phyloP scores from a whole-genome alignment of 345 rosid species.

The Physaria fendleri region DNA sequence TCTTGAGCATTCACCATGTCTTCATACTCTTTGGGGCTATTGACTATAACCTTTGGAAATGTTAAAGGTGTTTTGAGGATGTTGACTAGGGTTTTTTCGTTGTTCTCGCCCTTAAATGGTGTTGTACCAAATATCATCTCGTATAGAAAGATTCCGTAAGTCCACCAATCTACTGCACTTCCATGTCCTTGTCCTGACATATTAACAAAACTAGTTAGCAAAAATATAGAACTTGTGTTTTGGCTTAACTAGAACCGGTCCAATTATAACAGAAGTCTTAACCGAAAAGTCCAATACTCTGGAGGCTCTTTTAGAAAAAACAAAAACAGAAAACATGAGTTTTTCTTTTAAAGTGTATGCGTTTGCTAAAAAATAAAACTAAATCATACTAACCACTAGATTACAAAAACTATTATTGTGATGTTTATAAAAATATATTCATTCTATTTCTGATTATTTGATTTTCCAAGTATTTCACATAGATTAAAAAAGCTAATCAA shows the following conservation, averaged over 20 bases:
- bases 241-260: not conserved
- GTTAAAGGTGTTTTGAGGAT: constrained; percentile 69
- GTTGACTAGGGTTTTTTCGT: constrained; percentile 74
- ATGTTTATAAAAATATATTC: too few species aligned
- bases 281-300: too few species aligned
- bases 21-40: constrained; percentile 47
- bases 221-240: not conserved
- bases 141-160: constrained; percentile 73
- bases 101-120: constrained; percentile 90
- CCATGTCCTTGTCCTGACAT: constrained; percentile 83
- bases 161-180: constrained; percentile 98
- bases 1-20: constrained; percentile 66
- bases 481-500: too few species aligned
- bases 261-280: too few species aligned
- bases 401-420: too few species aligned
- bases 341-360: too few species aligned
- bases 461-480: too few species aligned
- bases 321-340: too few species aligned
- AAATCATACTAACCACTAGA: too few species aligned
- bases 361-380: too few species aligned
- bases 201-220: not conserved
- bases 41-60: constrained; percentile 59
- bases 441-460: too few species aligned
- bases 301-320: too few species aligned
- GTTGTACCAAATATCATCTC: constrained; percentile 86